Conservation (phyloP, 2,329 filamentous ascomycete genomes). For the Rutstroemia sp. region DNA sequence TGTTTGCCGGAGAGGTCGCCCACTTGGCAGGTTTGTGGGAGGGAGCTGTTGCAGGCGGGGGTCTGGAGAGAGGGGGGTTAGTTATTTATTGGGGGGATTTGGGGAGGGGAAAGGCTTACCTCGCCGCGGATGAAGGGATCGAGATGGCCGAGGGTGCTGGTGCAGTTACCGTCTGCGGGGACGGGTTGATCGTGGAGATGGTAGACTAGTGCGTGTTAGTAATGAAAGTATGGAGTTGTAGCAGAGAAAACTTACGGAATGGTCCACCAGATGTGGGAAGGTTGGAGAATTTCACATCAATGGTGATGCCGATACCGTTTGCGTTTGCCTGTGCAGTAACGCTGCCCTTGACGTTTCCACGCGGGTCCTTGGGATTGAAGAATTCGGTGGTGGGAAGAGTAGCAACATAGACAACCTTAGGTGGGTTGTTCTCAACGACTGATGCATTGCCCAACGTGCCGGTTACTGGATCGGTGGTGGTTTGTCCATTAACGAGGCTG, state of each 20-base stretch:
- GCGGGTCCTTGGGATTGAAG: conserved; percentile 39
- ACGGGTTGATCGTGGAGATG: conserved; percentile 64
- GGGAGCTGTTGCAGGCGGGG: conserved; percentile 48
- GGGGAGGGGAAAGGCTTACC: conserved; percentile 11
- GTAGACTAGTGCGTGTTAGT: conserved; percentile 44
- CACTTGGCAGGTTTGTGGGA: conserved; percentile 62
- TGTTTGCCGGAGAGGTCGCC: conserved; percentile 73
- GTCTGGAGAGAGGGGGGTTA: conserved; percentile 33
- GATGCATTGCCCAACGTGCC: conserved; percentile 40
- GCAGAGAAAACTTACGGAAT: conserved; percentile 44
- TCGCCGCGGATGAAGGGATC: conserved; percentile 59
- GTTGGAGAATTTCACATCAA: conserved; percentile 49
- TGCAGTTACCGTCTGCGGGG: conserved; percentile 63
- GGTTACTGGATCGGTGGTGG: conserved; percentile 18
- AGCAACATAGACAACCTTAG: conserved; percentile 46
- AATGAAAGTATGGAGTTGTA: background rate
- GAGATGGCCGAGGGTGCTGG: conserved; percentile 56
- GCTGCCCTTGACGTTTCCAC: conserved; percentile 48
- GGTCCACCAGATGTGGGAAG: conserved; percentile 50
- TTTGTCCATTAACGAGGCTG: conserved; percentile 15
- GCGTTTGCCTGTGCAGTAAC: conserved; percentile 40
- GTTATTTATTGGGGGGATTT: conserved; percentile 2
- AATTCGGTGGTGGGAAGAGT: conserved; percentile 39
- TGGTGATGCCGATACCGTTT: conserved; percentile 47
- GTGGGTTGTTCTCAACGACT: conserved; percentile 47